Base-by-base conservation (phyloP, 495 filamentous ascomycete species). In the Wilcoxina mikolae region DNA sequence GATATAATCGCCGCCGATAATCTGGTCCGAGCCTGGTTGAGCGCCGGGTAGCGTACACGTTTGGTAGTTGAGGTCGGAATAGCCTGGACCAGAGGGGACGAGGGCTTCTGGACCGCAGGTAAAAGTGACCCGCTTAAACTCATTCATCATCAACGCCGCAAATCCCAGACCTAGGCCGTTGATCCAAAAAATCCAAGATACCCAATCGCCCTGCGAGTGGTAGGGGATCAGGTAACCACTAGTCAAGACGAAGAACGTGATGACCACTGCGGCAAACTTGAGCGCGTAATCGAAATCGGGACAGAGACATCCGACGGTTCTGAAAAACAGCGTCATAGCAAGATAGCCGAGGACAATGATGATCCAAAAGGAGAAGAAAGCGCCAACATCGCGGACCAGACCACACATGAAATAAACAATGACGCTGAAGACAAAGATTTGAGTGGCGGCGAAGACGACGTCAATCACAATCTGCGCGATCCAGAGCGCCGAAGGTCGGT, bases 201-300 rank as follows among this genome's bases (percentile, higher is more conserved):
- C 68, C 84, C 84, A 88, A 4, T 80, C 79, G 53, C 85, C 78
- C 44, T 81, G 71, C 4, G 67, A 72, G 23, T 80, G 75, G 60
- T 78, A 86, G 56, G 86, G 83, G 54, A 90, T 85, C 11, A 89
- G 68, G 68, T 91, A 91, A 9, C 86, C 86, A 3, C 78, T 80
- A 0, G 85, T 90, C 33, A 85, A 64, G 28, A 93, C 78, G 63
- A 87, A 84, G 15, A 89, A 66, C 0, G 84, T 87, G 60, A 93
- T 85, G 24, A 83, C 77, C 1, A 83, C 46, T 5, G 61, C 77
- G 2, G 82, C 86, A 60, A 86, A 83, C 65, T 85, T 87, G 62
- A 87, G 83, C 7, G 85, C 85, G 46, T 84, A 87, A 60, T 91
- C 85, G 56, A 91, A 91, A 57, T 87, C 84, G 0, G 86, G 84